Evolutionary conservation across 139 green algal species (phyloP), one percentile per base, ranked within the genome.

Genomic region (Spirogloea muscicola): DNA sequence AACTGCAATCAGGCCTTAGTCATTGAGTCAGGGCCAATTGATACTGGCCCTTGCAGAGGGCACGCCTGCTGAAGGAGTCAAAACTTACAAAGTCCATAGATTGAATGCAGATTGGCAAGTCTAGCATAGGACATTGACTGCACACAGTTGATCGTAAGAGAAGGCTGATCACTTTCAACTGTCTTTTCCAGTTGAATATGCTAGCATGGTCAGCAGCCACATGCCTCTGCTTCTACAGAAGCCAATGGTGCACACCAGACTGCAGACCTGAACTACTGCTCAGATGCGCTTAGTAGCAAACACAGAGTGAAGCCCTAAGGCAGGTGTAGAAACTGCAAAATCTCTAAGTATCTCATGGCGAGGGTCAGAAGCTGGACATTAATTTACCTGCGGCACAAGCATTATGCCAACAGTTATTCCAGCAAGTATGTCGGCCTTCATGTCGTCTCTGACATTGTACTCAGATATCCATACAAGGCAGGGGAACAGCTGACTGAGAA

Each of bases 31-130:
- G n/a, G n/a, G n/a, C n/a, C n/a, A n/a, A n/a, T n/a, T n/a, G n/a
- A n/a, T n/a, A n/a, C n/a, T n/a, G n/a, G n/a, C n/a, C n/a, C n/a
- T n/a, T n/a, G n/a, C n/a, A n/a, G n/a, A n/a, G n/a, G n/a, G n/a
- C n/a, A n/a, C n/a, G n/a, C n/a, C n/a, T n/a, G n/a, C n/a, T n/a
- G n/a, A n/a, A n/a, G n/a, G n/a, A n/a, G n/a, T n/a, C n/a, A n/a
- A n/a, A 55, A n/a, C 62, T 29, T 71, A 72, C 95, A 96, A 38
- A 97, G 87, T 25, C 92, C 92, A 64, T 90, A 96, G 25, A 88
- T 86, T 1, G 70, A 16, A 1, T 61, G 80, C 4, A 86, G 31
- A 18, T 37, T 48, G 7, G 78, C 78, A 9, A 84, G 40, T 1
- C 38, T 52, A 3, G 78, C 78, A n/a, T 84, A 84, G 5, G 78